These are phyloP conservation scores for Leccinum variicolor DNA, from an alignment of 768 basidiomycete species.

Conservation along the genomic window DNA sequence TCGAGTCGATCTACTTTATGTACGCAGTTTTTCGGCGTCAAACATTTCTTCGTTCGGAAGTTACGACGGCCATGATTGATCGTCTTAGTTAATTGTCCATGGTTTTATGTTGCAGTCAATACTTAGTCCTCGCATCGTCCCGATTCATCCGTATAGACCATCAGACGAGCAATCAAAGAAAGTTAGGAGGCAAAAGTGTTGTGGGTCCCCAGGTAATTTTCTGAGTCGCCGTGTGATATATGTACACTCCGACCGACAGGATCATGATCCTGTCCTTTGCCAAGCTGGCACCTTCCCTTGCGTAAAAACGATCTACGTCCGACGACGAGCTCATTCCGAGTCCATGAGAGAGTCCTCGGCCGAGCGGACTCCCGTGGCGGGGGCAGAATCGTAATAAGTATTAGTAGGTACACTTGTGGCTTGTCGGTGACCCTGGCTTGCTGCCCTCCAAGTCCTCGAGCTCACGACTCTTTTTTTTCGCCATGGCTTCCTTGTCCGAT, in stretches of 20 bases:
- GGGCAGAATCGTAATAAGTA: neutral
- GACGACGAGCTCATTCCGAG: neutral
- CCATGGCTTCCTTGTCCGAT: conserved; percentile 31
- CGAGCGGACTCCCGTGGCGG: neutral
- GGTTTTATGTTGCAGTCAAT: too few relatives aligned
- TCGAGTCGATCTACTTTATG: too few relatives aligned
- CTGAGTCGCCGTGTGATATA: neutral
- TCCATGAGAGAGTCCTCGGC: conserved; percentile 5
- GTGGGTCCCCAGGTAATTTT: too few relatives aligned
- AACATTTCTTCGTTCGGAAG: too few relatives aligned
- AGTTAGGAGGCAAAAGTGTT: too few relatives aligned
- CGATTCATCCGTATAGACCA: too few relatives aligned
- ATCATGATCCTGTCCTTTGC: neutral
- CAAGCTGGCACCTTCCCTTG: neutral
- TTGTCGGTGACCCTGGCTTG: neutral
- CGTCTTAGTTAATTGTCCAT: too few relatives aligned
- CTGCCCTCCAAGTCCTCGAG: neutral
- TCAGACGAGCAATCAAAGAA: too few relatives aligned
- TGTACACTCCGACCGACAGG: neutral
- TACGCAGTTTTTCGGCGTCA: too few relatives aligned
- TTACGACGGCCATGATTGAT: too few relatives aligned
- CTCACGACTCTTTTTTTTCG: neutral
- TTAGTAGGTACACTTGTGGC: neutral
- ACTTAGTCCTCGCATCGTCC: too few relatives aligned
- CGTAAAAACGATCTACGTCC: conserved; percentile 12